Evolutionary conservation across 164 flowering plant genomes (phyloP).

Genomic region (Paratinospora sagittata): DNA sequence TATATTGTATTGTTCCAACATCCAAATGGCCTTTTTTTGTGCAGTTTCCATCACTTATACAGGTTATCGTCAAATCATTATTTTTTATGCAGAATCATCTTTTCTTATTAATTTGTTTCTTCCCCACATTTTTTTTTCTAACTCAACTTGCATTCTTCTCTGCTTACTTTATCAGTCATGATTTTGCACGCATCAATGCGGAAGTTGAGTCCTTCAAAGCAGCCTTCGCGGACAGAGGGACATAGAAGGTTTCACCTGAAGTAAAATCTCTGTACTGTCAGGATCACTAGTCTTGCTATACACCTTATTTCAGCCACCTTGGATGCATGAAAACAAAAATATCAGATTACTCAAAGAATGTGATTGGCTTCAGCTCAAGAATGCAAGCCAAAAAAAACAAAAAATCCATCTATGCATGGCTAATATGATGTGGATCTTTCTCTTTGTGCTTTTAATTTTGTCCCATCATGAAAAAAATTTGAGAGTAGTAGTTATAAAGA

Average conservation of each 20-base stretch:
- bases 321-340: neutral
- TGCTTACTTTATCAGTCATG: slow-evolving; percentile 29
- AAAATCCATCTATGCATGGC: neutral
- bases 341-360: neutral
- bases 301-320: neutral
- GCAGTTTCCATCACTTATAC: slow-evolving; percentile 58
- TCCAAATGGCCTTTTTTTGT: slow-evolving; percentile 67
- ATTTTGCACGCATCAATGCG: slow-evolving; percentile 56
- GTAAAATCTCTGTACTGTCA: slow-evolving; percentile 13
- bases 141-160: neutral
- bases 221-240: slow-evolving; percentile 22
- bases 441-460: neutral
- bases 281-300: neutral
- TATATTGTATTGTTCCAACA: slow-evolving; percentile 48
- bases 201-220: slow-evolving; percentile 60
- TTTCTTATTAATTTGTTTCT: neutral
- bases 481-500: neutral
- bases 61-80: too few relatives aligned
- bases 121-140: neutral
- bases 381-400: neutral
- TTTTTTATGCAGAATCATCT: too few relatives aligned
- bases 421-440: neutral
- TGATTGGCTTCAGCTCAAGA: neutral
- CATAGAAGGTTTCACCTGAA: slow-evolving; percentile 18
- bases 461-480: neutral